These are phyloP conservation scores for Taphrina sp. DNA, from an alignment of 1,139 yeast genomes.

Conservation along the genomic window DNA sequence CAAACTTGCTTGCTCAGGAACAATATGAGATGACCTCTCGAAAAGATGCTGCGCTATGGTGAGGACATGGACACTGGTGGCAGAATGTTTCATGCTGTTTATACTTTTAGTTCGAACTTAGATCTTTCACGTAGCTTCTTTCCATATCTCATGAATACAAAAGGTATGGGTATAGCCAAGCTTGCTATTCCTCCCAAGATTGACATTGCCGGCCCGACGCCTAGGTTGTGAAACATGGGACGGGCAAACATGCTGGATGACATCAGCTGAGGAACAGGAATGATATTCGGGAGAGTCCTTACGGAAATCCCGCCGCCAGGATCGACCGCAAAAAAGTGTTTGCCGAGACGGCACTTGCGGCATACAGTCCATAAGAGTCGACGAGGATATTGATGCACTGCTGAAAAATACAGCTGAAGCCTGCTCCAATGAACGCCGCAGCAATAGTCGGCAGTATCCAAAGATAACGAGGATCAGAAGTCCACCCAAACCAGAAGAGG, in stretches of 20 bases:
- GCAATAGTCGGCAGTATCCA: slow-evolving; percentile 76
- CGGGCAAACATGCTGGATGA: slow-evolving; percentile 64
- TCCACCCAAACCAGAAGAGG: slow-evolving; percentile 76
- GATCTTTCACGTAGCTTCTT: slow-evolving; percentile 4
- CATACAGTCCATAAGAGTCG: slow-evolving; percentile 59
- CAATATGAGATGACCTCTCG: no score
- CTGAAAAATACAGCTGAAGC: slow-evolving; percentile 60
- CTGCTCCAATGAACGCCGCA: slow-evolving; percentile 61
- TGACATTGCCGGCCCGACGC: slow-evolving; percentile 63
- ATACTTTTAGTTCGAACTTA: neutral
- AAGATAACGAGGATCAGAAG: slow-evolving; percentile 56
- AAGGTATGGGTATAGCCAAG: slow-evolving; percentile 64
- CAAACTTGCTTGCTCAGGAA: no score
- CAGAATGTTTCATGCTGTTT: no score
- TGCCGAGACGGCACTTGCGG: slow-evolving; percentile 82
- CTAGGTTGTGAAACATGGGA: slow-evolving; percentile 56
- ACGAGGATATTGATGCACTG: slow-evolving; percentile 61
- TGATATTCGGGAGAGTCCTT: no score
- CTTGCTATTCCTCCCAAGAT: slow-evolving; percentile 57
- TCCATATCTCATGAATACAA: slow-evolving; percentile 56
- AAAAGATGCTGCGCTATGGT: no score
- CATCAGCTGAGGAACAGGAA: no score
- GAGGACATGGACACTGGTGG: no score
- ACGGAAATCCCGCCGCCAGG: slow-evolving; percentile 77
- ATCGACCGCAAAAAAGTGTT: slow-evolving; percentile 67